Base-by-base conservation (phyloP, 805 yeast genomes). In the Lipomyces anomalus region DNA sequence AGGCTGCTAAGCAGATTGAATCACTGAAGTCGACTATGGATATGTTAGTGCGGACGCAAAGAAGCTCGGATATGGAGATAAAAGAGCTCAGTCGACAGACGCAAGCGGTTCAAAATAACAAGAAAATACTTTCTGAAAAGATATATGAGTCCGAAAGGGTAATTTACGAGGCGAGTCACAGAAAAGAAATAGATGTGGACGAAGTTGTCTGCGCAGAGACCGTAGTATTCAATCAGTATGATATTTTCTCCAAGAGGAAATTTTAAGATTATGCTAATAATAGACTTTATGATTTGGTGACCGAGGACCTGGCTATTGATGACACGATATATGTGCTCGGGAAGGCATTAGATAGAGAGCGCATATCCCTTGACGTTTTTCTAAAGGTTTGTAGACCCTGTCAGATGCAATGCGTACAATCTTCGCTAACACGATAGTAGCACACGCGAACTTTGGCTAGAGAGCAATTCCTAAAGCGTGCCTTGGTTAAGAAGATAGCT, bases 261-360 rank as follows among this genome's bases (percentile, higher is more conserved):
- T n/a, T n/a, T n/a, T 13, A 9, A 9, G 30, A 26, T 9, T 13
- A 13, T 13, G 30, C 30, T 26, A 26, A 26, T 13, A n/a, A 13
- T 13, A 26, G 30, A 13, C 57, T 82, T 11, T 81, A 83, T 58
- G 74, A 74, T 18, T 66, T 82, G 1, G 76, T 77, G 0, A 74
- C 88, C 17, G 80, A 77, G 33, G 84, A 83, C 42, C 71, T 73
- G 48, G 84, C 95, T 1, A 72, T 80, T n/a, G 74, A 75, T 24
- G 95, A 89, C 59, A 70, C 89, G 0, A 67, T 78, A 4, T 70
- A 74, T 46, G 70, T 78, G 7, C 67, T 88, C 6, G 74, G 76
- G 4, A 76, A 79, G 18, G 72, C 77, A 3, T 76, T 74, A 48
- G 79, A 74, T 46, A 55, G 65, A 2, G 80, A 77, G 3, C 59